These are phyloP conservation scores for Monosporascus sp. DNA, from an alignment of 2,329 filamentous ascomycete genomes.

Conservation along the genomic window DNA sequence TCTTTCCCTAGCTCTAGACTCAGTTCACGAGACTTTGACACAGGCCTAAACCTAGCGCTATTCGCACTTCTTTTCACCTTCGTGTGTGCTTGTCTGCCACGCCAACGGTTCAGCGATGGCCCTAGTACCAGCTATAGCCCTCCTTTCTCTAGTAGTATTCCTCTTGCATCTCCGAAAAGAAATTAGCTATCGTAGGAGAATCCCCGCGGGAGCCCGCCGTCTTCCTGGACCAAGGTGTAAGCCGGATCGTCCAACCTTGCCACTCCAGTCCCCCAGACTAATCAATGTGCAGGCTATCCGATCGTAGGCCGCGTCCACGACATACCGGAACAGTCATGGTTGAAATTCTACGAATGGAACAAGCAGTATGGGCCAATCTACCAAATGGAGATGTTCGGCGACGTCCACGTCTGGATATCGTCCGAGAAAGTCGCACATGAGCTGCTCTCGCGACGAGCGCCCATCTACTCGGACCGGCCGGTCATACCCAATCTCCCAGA, in stretches of 20 bases:
- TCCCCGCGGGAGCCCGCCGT: conserved; percentile 19
- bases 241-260: not conserved
- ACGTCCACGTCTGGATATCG: conserved; percentile 43
- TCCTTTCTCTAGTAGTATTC: conserved; percentile 12
- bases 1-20: too few relatives aligned
- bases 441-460: conserved; percentile 34
- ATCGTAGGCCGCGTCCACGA: conserved; percentile 41
- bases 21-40: too few relatives aligned
- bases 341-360: conserved; percentile 45
- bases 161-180: conserved; percentile 11
- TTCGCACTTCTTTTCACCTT: not conserved
- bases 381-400: conserved; percentile 40
- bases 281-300: conserved; percentile 30
- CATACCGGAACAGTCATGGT: conserved; percentile 37
- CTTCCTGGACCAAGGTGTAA: conserved; percentile 25
- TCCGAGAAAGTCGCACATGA: conserved; percentile 40
- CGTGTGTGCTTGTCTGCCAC: not conserved
- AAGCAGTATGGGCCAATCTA: conserved; percentile 43
- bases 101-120: not conserved
- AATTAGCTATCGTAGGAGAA: conserved; percentile 10
- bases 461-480: conserved; percentile 43
- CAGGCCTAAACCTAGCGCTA: too few relatives aligned
- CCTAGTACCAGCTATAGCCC: not conserved
- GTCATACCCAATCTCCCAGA: conserved; percentile 41
- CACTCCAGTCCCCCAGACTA: conserved; percentile 3